These are phyloP conservation scores for Yarrowia sp. DNA, from an alignment of 805 yeast species.

Conservation along the genomic window DNA sequence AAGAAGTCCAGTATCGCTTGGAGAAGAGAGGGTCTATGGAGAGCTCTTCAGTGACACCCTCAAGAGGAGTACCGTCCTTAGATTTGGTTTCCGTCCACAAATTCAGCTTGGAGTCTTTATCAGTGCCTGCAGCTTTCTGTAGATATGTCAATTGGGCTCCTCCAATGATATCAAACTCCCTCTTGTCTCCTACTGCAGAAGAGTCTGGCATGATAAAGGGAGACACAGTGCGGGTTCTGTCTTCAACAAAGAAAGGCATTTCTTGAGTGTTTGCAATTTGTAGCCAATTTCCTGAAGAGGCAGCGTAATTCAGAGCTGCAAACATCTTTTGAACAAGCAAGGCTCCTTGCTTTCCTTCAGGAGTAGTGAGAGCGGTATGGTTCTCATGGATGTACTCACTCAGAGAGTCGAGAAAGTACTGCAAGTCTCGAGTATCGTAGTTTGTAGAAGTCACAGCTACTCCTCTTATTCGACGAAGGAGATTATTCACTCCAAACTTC, in stretches of 20 bases:
- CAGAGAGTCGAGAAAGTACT: background rate
- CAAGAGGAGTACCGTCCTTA: background rate
- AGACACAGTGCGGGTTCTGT: background rate
- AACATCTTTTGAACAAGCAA: background rate
- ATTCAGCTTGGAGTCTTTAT: background rate
- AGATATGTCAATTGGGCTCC: background rate
- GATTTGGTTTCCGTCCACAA: conserved; percentile 11
- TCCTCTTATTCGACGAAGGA: background rate
- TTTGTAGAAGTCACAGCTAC: background rate
- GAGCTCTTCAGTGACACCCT: background rate
- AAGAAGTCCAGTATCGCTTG: background rate
- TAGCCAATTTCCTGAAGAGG: background rate
- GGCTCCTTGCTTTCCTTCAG: background rate
- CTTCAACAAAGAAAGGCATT: conserved; percentile 13
- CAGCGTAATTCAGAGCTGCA: background rate
- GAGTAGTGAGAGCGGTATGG: background rate
- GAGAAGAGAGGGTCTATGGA: conserved; percentile 5
- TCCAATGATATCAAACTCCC: background rate
- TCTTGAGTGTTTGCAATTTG: background rate
- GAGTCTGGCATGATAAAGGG: background rate
- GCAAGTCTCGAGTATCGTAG: conserved; percentile 8
- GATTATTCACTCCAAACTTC: background rate
- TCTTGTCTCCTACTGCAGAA: too few species aligned
- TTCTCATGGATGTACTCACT: background rate
- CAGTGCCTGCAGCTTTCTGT: background rate